Base-by-base conservation (phyloP, 805 yeast genomes). In the Kodamaea laetipori region DNA sequence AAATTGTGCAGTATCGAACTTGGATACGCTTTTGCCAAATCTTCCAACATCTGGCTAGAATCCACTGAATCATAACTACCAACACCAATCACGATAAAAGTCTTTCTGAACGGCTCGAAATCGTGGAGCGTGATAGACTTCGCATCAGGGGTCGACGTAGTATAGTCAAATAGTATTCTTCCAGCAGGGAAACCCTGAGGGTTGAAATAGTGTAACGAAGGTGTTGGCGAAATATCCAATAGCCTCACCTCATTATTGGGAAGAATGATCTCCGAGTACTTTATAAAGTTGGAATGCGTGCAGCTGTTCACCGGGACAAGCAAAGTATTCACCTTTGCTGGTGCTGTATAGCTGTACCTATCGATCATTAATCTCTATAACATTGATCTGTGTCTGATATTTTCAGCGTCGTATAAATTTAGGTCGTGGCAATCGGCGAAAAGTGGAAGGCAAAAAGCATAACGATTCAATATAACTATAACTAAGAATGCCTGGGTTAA, bases 111-210 rank as follows among this genome's bases (percentile, higher is more conserved):
- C 1, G 97, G 96, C 64, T 94, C 97, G 50, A 92, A 81, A 61
- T 92, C 98, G 52, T 85, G 87, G 32, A 92, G 67, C 41, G 85
- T 82, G 5, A 82, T 63, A 19, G 84, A 74, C 31, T 79, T 81
- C n/a, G 71, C 73, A 43, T 79, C 83, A 1, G 76, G 67, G 5
- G 66, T 56, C 0, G 76, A 53, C 1, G 75, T 62, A 9, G 64
- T 61, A 50, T 80, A 80, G 44, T 81, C 82, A 55, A 77, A 86
- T 10, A 81, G 60, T 1, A 92, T 63, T 39, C 84, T 66, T 0
- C 98, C 98, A 39, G 76, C 74, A 1, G 97, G 96, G 54, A 80
- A 86, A 0, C 84, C 83, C 56, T 84, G 94, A 1, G 98, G 97
- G 52, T 86, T 86, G 71, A 90, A 90, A 53, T 73, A 55, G 18